Evolutionary conservation across 306 rosid species (phyloP).

Genomic region (Arachis hypogaea): DNA sequence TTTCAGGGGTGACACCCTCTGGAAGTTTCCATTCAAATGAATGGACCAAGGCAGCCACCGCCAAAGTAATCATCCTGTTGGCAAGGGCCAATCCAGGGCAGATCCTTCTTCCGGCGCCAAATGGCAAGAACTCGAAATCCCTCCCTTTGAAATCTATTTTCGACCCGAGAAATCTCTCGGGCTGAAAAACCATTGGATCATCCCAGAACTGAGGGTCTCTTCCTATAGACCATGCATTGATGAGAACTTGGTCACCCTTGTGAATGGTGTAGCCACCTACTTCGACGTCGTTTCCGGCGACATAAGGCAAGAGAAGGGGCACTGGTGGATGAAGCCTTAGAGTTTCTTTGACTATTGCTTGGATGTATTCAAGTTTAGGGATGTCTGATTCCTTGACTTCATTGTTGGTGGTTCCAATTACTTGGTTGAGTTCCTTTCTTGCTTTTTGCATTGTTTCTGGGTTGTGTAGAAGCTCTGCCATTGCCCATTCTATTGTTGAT

Average conservation of each 20-base stretch:
- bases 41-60: conserved; percentile 53
- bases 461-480: conserved; percentile 60
- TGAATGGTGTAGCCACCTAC: conserved; percentile 48
- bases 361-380: conserved; percentile 49
- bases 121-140: conserved; percentile 60
- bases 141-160: conserved; percentile 52
- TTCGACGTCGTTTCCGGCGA: conserved; percentile 47
- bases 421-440: conserved; percentile 41
- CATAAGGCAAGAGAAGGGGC: conserved; percentile 64
- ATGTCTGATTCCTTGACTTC: conserved; percentile 58
- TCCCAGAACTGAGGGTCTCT: conserved; percentile 56
- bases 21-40: conserved; percentile 65
- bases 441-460: conserved; percentile 50
- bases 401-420: conserved; percentile 33
- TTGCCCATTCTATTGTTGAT: conserved; percentile 66
- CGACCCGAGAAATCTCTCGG: conserved; percentile 52
- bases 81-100: conserved; percentile 70
- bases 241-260: conserved; percentile 52
- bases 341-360: conserved; percentile 64
- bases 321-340: conserved; percentile 61
- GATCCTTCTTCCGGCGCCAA: conserved; percentile 67
- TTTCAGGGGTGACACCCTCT: conserved; percentile 41
- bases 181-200: conserved; percentile 45
- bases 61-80: conserved; percentile 55
- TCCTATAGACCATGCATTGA: conserved; percentile 64